Base-by-base conservation (phyloP, 2,329 filamentous ascomycete genomes). In the Emergomyces africanus region DNA sequence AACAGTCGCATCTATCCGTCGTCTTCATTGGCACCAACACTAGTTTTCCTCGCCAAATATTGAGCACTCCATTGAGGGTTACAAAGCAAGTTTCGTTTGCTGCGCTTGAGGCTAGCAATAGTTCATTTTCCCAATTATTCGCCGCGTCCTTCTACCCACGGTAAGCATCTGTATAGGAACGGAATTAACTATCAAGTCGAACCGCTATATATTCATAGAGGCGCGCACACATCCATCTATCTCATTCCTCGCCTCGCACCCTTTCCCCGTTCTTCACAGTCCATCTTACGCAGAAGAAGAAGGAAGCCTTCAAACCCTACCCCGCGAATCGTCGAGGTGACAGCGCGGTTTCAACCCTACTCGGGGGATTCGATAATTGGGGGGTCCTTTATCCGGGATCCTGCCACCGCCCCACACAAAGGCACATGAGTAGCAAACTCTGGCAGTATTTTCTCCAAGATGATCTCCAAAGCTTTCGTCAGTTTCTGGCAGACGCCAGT, bases 361-460 rank as follows among this genome's bases (percentile, higher is more conserved):
- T 50, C 41, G 28, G 55, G 55, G 48, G 25, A 44, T 33, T 56
- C 28, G 33, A 44, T 33, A 56, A 56, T 39, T 30, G 33, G 55
- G 55, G 55, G 55, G 42, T 30, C 25, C 25, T 46, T 20, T 33
- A 15, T 44, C 33, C 37, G 20, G 54, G 54, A 56, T 42, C 41
- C 41, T 37, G 33, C 39, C 44, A 46, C 42, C 55, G 42, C 33
- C 50, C 50, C 33, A 66, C 68, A 61, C 68, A 66, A 67, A 74
- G 72, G 77, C 84, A 84, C 84, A 94, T 97, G 92, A 97, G 89
- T 86, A 87, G 90, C 79, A 83, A 88, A 83, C 85, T 99, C 75
- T 96, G 92, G 92, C 91, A 90, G 82, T 89, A 84, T 74, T 97
- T 92, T 74, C 87, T 95, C 80, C 88, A 96, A 84, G 89, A 96